Percentiles rank a stretch among this genome's conserved stretches.
Evolutionary conservation across 345 rosid species (phyloP).

Genomic region (Odontarrhena argentea): DNA sequence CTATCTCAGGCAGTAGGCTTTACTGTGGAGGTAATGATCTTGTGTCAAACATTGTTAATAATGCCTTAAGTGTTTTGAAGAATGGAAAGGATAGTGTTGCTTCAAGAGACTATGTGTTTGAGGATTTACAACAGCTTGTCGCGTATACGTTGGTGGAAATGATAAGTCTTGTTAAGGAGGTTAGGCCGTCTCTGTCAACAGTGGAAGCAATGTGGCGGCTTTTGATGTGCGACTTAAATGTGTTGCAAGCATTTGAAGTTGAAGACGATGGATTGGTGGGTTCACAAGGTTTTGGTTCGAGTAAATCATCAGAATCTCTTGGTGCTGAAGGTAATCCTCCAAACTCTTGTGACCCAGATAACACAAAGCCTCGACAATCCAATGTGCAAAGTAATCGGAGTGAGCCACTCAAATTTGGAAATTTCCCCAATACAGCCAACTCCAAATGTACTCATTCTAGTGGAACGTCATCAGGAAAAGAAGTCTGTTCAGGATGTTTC

Average conservation of each 20-base stretch:
- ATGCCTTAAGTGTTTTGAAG: conserved; percentile 64
- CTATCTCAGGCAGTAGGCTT: conserved; percentile 47
- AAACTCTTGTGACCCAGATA: conserved; percentile 49
- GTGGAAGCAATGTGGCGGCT: conserved; percentile 99
- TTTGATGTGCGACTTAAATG: conserved; percentile 93
- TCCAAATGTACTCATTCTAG: conserved; percentile 46
- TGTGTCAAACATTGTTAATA: conserved; percentile 53
- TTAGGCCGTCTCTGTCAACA: conserved; percentile 80
- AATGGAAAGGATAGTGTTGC: conserved; percentile 53
- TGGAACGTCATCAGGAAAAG: conserved; percentile 54
- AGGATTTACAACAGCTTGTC: conserved; percentile 58
- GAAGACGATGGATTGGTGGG: conserved; percentile 62
- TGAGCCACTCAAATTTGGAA: conserved; percentile 49
- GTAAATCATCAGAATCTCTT: conserved; percentile 49
- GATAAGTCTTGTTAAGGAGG: conserved; percentile 83
- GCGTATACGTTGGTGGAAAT: conserved; percentile 78
- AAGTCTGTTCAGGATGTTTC: conserved; percentile 39
- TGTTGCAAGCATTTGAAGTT: conserved; percentile 93
- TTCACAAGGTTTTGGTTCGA: conserved; percentile 42
- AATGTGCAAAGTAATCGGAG: conserved; percentile 49
- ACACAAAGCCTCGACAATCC: conserved; percentile 44
- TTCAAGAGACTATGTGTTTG: conserved; percentile 45
- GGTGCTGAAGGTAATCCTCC: conserved; percentile 54
- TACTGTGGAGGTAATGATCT: conserved; percentile 51
- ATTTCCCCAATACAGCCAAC: conserved; percentile 45